Evolutionary conservation across 768 basidiomycete species (phyloP).

Genomic region (Megacollybia marginata): DNA sequence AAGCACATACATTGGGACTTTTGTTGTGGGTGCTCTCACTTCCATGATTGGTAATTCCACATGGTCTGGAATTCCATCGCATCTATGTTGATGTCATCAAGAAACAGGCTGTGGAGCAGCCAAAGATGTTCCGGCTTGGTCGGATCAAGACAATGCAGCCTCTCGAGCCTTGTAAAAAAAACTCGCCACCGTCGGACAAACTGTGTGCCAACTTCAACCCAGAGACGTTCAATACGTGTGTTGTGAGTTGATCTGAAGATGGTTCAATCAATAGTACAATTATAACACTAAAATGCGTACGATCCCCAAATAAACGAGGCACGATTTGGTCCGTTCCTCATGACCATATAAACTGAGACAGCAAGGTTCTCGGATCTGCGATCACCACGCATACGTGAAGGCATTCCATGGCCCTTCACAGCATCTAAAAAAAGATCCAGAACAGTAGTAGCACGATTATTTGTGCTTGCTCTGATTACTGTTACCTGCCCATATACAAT

Average conservation of each 20-base stretch:
- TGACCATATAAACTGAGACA: no score
- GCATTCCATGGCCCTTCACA: no score
- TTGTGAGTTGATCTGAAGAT: no score
- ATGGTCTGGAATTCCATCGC: conserved; percentile 15
- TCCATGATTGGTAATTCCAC: conserved; percentile 23
- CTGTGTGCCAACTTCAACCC: no score
- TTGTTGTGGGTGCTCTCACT: conserved; percentile 7
- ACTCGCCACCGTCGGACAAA: conserved; percentile 5
- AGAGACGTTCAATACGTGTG: no score
- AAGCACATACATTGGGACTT: conserved; percentile 8
- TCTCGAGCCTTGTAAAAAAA: conserved; percentile 5
- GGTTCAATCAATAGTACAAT: not conserved
- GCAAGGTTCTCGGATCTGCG: conserved; percentile 20
- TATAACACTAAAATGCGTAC: no score
- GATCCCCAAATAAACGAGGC: no score
- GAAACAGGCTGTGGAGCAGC: conserved; percentile 21
- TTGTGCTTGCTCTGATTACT: conserved; percentile 11
- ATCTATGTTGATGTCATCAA: conserved; percentile 18
- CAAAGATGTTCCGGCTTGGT: no score
- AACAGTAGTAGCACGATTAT: conserved; percentile 23
- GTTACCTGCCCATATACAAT: conserved; percentile 8
- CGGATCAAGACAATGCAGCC: conserved; percentile 3
- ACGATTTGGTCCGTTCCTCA: no score
- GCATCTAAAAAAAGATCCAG: no score
- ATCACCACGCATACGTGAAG: no score